Evolutionary conservation across 148 eudicot species (phyloP), one percentile per base, ranked within the genome.

Genomic region (Rhododendron simsii): DNA sequence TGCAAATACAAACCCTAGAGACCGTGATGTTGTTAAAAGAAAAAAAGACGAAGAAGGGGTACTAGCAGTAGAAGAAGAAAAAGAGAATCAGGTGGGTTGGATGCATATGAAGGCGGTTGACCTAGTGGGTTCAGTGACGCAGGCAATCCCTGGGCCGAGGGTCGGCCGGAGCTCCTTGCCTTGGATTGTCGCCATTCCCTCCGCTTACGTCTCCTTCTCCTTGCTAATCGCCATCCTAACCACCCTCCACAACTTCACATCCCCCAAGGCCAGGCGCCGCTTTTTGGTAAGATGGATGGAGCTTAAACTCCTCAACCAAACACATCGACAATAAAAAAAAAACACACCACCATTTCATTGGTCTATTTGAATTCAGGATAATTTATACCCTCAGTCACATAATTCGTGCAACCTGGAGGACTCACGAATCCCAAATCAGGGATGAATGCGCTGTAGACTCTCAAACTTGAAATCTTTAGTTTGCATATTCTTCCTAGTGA

Each of bases 131-230:
- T 92, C 98, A 0, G 94, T 96, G 4, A 92, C 94, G 0, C 98
- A 93, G 87, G 96, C 99, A 9, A 87, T 96, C 55, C 99, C 99
- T 0, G 99, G 99, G 0, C 99, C 99, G 1, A 86, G 98, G 53
- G 98, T 96, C 26, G 95, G 94, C 1, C 84, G 51, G 41, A 94
- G 89, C 89, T 88, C 91, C 15, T 83, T 95, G 33, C 99, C 99
- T 1, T 96, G 98, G 99, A 82, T 94, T 65, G 91, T 94, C 7
- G 98, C 98, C 28, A 75, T 95, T 28, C 98, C 99, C 15, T 81
- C 95, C 81, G 94, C 96, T 45, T 93, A 93, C 89, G 39, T 93
- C 11, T 95, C 94, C 14, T 28, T 94, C 78, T 88, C 97, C 28
- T 95, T 96, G 30, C 92, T 87, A 7, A 44, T 93, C 47, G 93